Evolutionary conservation across 768 basidiomycete genomes (phyloP), one percentile per base, ranked within the genome.

Genomic region (Mycena metata): DNA sequence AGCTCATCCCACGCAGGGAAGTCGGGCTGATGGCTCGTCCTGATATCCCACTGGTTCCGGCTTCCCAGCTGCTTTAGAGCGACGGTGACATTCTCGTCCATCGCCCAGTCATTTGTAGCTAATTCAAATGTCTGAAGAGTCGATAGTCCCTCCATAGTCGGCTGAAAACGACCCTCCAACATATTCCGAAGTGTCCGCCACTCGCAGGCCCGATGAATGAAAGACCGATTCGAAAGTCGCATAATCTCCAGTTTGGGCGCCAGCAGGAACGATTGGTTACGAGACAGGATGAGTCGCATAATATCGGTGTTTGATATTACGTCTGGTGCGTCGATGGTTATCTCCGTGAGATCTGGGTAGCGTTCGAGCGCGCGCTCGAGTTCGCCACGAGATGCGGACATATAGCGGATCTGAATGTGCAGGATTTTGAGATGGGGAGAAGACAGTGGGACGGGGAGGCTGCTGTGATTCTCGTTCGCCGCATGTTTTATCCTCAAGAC

Each of bases 201-300:
- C 54, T 30, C 10, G 24, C 67, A 68, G 21, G 16, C 39, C 1
- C 57, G 19, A 30, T 62, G 19, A 1, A 58, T 2, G 26, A 52
- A 58, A 1, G 60, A 62, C n/a, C 47, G 19, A 16, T 63, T 68
- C 16, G 67, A 39, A 23, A 68, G 47, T 17, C 78, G 76, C 10
- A 56, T 63, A 30, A 68, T 60, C 35, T 50, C 75, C 39, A 58
- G 75, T 21, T 69, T 57, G 43, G 60, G 50, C 1, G 5, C 10
- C 21, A 65, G n/a, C 13, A 47, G 56, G 6, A 36, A 12, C 43
- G 23, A 23, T 11, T 23, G 42, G 49, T 12, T 30, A 3, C 15
- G 12, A 59, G 30, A n/a, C 6, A 43, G 60, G 15, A 43, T 43
- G 19, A 67, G 60, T 15, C 35, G 33, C 36, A 59, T 41, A 36